A percentile compares a stretch with the other conserved stretches of the same genome.
phyloP scores from a whole-genome alignment of 495 filamentous ascomycete species.

The Penicillium waksmanii region DNA sequence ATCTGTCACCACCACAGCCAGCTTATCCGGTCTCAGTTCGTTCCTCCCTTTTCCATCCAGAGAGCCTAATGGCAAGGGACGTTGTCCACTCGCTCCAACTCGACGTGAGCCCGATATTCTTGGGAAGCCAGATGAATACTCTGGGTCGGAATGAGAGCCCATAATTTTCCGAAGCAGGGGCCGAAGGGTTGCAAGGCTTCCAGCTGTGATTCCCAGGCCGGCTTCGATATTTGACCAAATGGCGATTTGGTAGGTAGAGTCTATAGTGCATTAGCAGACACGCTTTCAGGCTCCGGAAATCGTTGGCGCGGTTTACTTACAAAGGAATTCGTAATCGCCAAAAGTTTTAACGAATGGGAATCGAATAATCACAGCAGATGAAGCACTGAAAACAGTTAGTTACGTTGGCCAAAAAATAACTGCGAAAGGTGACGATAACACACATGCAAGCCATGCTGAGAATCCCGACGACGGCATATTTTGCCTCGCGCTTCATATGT shows the following conservation, averaged over 20 bases:
- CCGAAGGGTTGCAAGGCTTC: slow-evolving; percentile 50
- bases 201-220: slow-evolving; percentile 51
- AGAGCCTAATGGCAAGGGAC: slow-evolving; percentile 36
- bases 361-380: slow-evolving; percentile 44
- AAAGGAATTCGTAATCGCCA: slow-evolving; percentile 41
- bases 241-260: slow-evolving; percentile 45
- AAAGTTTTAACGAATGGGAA: slow-evolving; percentile 47
- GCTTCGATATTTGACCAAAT: slow-evolving; percentile 51
- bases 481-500: slow-evolving; percentile 43
- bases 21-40: slow-evolving; percentile 42
- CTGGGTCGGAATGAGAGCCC: slow-evolving; percentile 28
- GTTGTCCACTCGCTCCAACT: slow-evolving; percentile 18
- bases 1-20: slow-evolving; percentile 45
- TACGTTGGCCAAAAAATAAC: background rate
- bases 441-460: slow-evolving; percentile 51
- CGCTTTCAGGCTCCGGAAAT: background rate
- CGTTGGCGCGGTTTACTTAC: slow-evolving; percentile 19
- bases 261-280: slow-evolving; percentile 19
- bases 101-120: slow-evolving; percentile 28
- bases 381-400: slow-evolving; percentile 33
- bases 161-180: slow-evolving; percentile 46
- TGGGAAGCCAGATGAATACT: slow-evolving; percentile 33
- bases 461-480: slow-evolving; percentile 45
- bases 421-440: slow-evolving; percentile 15
- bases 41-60: slow-evolving; percentile 26